Base-by-base conservation (phyloP, 345 rosid species). In the Ceriops tagal region DNA sequence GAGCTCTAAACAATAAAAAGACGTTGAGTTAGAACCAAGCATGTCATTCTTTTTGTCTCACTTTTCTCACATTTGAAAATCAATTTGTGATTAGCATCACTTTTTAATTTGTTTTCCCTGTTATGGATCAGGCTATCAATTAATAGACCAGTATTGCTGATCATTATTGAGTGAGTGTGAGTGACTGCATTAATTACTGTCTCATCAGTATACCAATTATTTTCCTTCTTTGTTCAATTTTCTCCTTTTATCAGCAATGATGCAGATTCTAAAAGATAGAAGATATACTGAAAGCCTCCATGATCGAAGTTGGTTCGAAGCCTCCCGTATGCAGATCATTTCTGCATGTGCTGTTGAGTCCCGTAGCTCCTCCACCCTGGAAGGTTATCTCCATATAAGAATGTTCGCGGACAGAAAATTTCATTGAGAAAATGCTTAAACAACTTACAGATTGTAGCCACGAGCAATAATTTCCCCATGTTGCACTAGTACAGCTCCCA, bases 281-380 rank as follows among this genome's bases (percentile, higher is more conserved):
- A 66, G 71, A 64, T 61, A 79, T 92, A 95, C 96, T 83, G 85
- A 80, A 47, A 95, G 96, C 80, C 98, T 90, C 99, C 99, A 92
- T 39, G 91, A 77, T 43, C 62, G 85, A 55, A 90, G 92, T 46
- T 69, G 75, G 43, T 83, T 88, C 6, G 99, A 95, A 69, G 93
- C 99, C 79, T 85, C 96, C 71, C 96, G 85, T 62, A 95, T 90
- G 76, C 99, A 92, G 35, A 92, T 85, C 89, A 95, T 88, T 85
- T 95, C 97, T 47, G 99, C 99, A 80, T 92, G 97, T 22, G 99
- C 96, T 26, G 99, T 90, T 61, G 99, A 88, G 81, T 95, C 99
- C 66, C 96, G 86, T 67, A 92, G 83, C 79, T 90, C 86, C 79
- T 95, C 97, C 72, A 95, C 99, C 72, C 99, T 95, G 89, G 80